Base-by-base conservation (phyloP, 2,329 filamentous ascomycete species). In the Nectriaceae sp. region DNA sequence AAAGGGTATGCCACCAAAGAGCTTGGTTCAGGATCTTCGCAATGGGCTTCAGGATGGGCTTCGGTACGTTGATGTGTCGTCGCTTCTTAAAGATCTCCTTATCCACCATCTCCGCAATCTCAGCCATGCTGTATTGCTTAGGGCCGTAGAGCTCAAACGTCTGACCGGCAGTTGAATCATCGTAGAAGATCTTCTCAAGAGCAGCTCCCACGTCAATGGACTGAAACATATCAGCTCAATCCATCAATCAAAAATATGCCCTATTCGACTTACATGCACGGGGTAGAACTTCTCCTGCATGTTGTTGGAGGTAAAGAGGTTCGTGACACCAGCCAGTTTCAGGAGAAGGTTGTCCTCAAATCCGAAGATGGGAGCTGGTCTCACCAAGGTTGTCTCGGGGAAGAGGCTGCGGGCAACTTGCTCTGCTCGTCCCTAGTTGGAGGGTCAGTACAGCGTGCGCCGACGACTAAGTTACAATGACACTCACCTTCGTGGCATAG, bases 131-230 rank as follows among this genome's bases (percentile, higher is more conserved):
- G 79, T 97, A 97, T 66, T 96, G 83, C 72, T 87, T 94, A 39
- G 94, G 93, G 3, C 94, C 94, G 71, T 90, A 96, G 15, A 99
- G 86, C 75, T 99, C 94, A 64, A 82, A 99, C 0, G 93, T 99
- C 74, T 97, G 85, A 10, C 87, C 87, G 8, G 88, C 90, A 16
- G 94, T 97, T 65, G 73, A 88, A 71, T 99, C 94, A 65, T 97
- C 92, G 66, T 90, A 88, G 49, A 91, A 80, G 83, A 99, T 97
- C 62, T 81, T 77, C 75, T 97, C 92, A 13, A 99, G 83, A 40
- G 91, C 94, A 63, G 84, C 80, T 52, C 90, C 93, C 40, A 99
- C 88, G 68, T 99, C 94, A 63, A 94, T 92, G 39, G 83, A 89
- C 88, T 91, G 56, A 11, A n/a, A n/a, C n/a, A 21, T 39, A 21